Base-by-base conservation (phyloP, 1,284 basidiomycete species). In the Athelia psychrophila region DNA sequence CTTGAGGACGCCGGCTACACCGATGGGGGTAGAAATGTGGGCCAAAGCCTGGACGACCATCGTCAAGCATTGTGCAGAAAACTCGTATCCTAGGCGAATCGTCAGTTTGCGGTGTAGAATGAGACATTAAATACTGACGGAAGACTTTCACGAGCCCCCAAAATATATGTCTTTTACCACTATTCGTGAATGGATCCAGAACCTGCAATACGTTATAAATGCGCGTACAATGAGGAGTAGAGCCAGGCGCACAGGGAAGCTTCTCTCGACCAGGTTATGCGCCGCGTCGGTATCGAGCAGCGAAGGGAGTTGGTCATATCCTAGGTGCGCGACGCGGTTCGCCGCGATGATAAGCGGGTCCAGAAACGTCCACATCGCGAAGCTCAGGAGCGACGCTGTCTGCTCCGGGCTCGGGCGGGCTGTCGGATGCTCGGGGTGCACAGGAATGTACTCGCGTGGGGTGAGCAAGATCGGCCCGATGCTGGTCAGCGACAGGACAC, bases 11-110 rank as follows among this genome's bases (percentile, higher is more conserved):
- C 20, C 22, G 44, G 19, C 25, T 4, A 46, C 10, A 12, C 44
- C 24, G 8, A 57, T 0, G 79, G 75, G 0, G 69, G 68, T 3
- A 73, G 60, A 20, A 80, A 69, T 23, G 16, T 56, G 58, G 35
- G 65, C 55, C 6, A 63, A 18, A 19, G 52, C 22, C 24, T 48
- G 15, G 13, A 48, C 13, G 47, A 36, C 5, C n/a, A 47, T 20
- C 44, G 23, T 22, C n/a, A 47, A 19, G 16, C 18, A 6, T 9
- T 22, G 44, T 9, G n/a, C 8, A 19, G 23, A 6, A 8, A 19
- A 47, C 25, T 47, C 44, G 22, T 5, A 6, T 6, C 22, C 20
- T 22, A 25, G 6, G 27, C 5, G 5, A 5, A 16, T 15, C 30
- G 18, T n/a, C 47, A 40, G 13, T 18, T 25, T 19, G 44, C 22